phyloP scores from a whole-genome alignment of 768 basidiomycete genomes.

The Rhodotorula taiwanensis region DNA sequence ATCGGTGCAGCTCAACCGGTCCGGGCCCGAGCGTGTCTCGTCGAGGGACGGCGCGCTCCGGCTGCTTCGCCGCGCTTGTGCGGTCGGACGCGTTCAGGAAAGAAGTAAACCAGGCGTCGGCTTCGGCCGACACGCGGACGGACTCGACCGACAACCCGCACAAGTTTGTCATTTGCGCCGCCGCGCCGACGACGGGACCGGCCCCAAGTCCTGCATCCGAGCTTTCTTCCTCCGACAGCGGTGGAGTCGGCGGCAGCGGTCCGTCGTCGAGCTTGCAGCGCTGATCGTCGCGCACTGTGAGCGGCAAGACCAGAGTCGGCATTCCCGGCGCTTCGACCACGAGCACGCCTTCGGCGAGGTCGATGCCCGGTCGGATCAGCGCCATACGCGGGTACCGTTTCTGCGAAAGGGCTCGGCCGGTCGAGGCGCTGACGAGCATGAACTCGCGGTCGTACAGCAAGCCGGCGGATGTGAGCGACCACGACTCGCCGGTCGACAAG shows the following conservation, averaged over 20 bases:
- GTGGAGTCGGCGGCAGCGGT: not conserved
- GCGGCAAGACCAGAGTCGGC: conserved; percentile 27
- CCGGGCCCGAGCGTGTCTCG: not conserved
- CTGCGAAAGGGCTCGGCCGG: conserved; percentile 34
- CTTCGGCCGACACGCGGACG: conserved; percentile 4
- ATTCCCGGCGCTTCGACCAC: conserved; percentile 18
- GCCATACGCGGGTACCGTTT: conserved; percentile 40
- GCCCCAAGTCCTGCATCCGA: not conserved
- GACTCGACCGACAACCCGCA: conserved; percentile 22
- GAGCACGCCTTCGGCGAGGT: conserved; percentile 3
- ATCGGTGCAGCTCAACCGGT: conserved; percentile 23
- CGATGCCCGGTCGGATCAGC: conserved; percentile 31
- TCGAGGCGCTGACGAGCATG: conserved; percentile 34
- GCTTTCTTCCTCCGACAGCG: not conserved
- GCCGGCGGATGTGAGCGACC: conserved; percentile 36
- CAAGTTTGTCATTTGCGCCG: not conserved
- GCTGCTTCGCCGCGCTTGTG: no score
- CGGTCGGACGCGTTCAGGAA: conserved; percentile 35
- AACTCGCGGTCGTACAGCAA: conserved; percentile 39
- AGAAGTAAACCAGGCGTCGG: conserved; percentile 30
- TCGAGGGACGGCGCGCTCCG: no score
- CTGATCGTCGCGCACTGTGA: not conserved
- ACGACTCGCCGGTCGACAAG: conserved; percentile 1
- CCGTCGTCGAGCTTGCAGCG: not conserved
- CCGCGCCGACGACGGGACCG: rapidly evolving